Evolutionary conservation across 257 asterid species (phyloP).

Genomic region (Schizonepeta tenuifolia): DNA sequence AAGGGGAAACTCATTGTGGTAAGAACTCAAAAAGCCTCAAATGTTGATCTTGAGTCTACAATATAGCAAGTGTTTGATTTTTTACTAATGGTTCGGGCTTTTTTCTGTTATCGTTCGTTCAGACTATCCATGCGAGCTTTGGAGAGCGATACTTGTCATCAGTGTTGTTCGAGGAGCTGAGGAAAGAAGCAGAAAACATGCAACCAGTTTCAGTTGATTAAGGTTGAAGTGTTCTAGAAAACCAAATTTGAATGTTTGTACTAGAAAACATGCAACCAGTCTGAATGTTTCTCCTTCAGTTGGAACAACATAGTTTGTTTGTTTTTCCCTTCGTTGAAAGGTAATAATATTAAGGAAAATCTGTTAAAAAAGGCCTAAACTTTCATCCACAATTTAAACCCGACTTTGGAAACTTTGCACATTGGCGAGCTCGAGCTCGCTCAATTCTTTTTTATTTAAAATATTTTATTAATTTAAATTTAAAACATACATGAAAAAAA

Average conservation of each 20-base stretch:
- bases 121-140: slow-evolving; percentile 93
- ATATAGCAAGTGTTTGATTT: neutral
- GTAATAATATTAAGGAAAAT: too few relatives aligned
- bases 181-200: slow-evolving; percentile 89
- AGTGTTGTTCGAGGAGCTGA: slow-evolving; percentile 76
- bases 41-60: neutral
- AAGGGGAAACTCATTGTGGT: slow-evolving; percentile 97
- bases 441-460: too few relatives aligned
- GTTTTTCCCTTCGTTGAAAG: neutral
- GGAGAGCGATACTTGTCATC: slow-evolving; percentile 95
- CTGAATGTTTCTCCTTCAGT: neutral
- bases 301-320: neutral
- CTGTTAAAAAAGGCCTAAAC: too few relatives aligned
- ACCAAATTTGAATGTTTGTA: too few relatives aligned
- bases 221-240: neutral
- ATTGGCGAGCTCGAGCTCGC: too few relatives aligned
- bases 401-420: too few relatives aligned
- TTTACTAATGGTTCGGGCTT: neutral
- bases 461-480: too few relatives aligned
- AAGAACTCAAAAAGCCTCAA: slow-evolving; percentile 22
- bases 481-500: too few relatives aligned
- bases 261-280: too few relatives aligned
- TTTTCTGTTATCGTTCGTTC: slow-evolving; percentile 16
- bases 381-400: too few relatives aligned
- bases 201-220: slow-evolving; percentile 91